phyloP scores from a whole-genome alignment of 2,329 filamentous ascomycete genomes.

The Pezicula radicicola region DNA sequence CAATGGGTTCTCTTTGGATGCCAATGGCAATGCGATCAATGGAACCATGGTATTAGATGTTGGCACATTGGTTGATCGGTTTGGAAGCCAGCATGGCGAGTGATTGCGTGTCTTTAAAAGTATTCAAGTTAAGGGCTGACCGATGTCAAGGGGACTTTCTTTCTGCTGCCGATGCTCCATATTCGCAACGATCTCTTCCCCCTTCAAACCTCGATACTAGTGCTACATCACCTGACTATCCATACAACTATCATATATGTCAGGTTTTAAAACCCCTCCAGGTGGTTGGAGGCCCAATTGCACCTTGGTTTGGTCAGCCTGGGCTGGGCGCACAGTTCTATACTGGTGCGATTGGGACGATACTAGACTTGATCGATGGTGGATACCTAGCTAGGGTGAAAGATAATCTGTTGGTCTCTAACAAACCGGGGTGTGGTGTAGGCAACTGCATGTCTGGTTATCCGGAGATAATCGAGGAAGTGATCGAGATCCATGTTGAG shows the following conservation, averaged over 20 bases:
- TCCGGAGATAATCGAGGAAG: too few relatives aligned
- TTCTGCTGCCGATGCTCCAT: slow-evolving; percentile 41
- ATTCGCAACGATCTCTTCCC: slow-evolving; percentile 43
- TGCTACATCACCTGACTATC: slow-evolving; percentile 28
- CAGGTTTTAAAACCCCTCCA: slow-evolving; percentile 36
- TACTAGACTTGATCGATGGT: slow-evolving; percentile 28
- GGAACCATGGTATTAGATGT: slow-evolving; percentile 36
- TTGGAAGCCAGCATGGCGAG: slow-evolving; percentile 39
- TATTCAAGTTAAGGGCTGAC: neutral
- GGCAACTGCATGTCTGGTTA: neutral
- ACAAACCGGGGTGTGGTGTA: neutral
- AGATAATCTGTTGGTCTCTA: neutral
- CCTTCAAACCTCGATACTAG: slow-evolving; percentile 40
- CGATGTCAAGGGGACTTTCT: slow-evolving; percentile 30
- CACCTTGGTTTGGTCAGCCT: slow-evolving; percentile 47
- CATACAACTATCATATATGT: slow-evolving; percentile 49
- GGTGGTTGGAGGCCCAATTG: slow-evolving; percentile 42
- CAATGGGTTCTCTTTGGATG: slow-evolving; percentile 39
- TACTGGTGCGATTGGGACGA: slow-evolving; percentile 10
- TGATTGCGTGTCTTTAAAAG: neutral
- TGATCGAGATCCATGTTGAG: too few relatives aligned
- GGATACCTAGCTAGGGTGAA: slow-evolving; percentile 31
- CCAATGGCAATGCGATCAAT: slow-evolving; percentile 32
- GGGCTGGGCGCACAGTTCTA: slow-evolving; percentile 39
- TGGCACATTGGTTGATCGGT: slow-evolving; percentile 44